phyloP scores from a whole-genome alignment of 176 grass and related monocot species.

The Oryza australiensis region DNA sequence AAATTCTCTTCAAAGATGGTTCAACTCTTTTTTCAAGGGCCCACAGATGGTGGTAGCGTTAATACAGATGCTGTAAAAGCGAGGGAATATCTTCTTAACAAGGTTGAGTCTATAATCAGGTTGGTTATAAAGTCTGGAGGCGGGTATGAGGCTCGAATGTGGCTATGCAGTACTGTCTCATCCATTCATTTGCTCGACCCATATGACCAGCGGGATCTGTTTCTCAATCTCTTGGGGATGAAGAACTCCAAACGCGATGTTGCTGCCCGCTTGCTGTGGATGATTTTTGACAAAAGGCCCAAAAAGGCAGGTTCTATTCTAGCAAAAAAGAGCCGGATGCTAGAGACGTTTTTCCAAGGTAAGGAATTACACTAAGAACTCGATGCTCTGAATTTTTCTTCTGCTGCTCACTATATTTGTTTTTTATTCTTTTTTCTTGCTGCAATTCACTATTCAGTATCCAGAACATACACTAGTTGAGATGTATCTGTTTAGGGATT shows the following conservation, averaged over 20 bases:
- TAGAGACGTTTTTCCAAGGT: slow-evolving; percentile 87
- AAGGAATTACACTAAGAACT: slow-evolving; percentile 12
- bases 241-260: slow-evolving; percentile 59
- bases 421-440: not conserved
- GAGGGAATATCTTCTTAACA: slow-evolving; percentile 52
- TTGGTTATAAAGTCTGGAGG: slow-evolving; percentile 55
- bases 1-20: slow-evolving; percentile 45
- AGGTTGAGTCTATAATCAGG: slow-evolving; percentile 58
- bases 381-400: slow-evolving; percentile 14
- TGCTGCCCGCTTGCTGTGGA: slow-evolving; percentile 55
- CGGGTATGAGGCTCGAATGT: slow-evolving; percentile 68
- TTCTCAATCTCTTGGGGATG: slow-evolving; percentile 60
- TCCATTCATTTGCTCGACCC: slow-evolving; percentile 55
- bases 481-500: not conserved
- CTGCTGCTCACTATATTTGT: not conserved
- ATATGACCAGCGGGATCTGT: slow-evolving; percentile 51
- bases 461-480: slow-evolving; percentile 1
- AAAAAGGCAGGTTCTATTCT: slow-evolving; percentile 55
- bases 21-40: slow-evolving; percentile 52
- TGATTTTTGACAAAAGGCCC: slow-evolving; percentile 81
- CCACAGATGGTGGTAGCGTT: slow-evolving; percentile 20
- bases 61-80: slow-evolving; percentile 36
- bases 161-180: slow-evolving; percentile 72
- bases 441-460: not conserved
- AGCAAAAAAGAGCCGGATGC: slow-evolving; percentile 53